These are phyloP conservation scores for Nakazawaea molendinolei DNA, from an alignment of 805 yeast genomes.

Conservation along the genomic window DNA sequence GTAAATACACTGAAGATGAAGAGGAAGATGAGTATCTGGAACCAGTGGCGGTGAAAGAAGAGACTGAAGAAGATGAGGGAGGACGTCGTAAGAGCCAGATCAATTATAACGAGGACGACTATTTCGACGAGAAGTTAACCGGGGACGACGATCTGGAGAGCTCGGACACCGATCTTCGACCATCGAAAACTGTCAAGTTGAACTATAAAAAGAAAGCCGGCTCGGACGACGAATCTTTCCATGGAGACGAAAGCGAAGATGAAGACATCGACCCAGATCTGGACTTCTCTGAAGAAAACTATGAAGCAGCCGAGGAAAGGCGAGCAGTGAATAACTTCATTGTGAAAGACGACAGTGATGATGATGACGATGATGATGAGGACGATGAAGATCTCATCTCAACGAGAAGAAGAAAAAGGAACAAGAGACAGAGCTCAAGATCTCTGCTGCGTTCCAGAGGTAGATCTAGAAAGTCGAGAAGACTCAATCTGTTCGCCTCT, in stretches of 20 bases:
- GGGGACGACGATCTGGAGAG: constrained; percentile 23
- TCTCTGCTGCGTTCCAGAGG: constrained; percentile 3
- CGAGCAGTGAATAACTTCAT: constrained; percentile 16
- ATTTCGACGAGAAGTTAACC: constrained; percentile 16
- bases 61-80: constrained; percentile 3
- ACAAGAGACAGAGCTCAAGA: constrained; percentile 1
- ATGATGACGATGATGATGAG: constrained; percentile 17
- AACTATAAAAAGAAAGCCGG: constrained; percentile 15
- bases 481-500: constrained; percentile 14
- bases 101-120: constrained; percentile 27
- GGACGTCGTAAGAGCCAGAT: constrained; percentile 20
- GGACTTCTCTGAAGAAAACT: constrained; percentile 16
- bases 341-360: constrained; percentile 18
- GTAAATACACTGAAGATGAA: constrained; percentile 9
- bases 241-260: constrained; percentile 17
- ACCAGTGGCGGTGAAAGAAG: constrained; percentile 7
- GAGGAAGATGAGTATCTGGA: constrained; percentile 18
- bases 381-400: constrained; percentile 7
- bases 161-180: constrained; percentile 18
- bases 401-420: constrained; percentile 9
- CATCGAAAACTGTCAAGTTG: constrained; percentile 16
- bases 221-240: constrained; percentile 20
- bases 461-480: constrained; percentile 4
- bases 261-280: constrained; percentile 16
- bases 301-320: constrained; percentile 18